A percentile compares a stretch with the other conserved stretches of the same genome.
Conservation (phyloP, 2,329 filamentous ascomycete species). For the Juglanconis sp. region DNA sequence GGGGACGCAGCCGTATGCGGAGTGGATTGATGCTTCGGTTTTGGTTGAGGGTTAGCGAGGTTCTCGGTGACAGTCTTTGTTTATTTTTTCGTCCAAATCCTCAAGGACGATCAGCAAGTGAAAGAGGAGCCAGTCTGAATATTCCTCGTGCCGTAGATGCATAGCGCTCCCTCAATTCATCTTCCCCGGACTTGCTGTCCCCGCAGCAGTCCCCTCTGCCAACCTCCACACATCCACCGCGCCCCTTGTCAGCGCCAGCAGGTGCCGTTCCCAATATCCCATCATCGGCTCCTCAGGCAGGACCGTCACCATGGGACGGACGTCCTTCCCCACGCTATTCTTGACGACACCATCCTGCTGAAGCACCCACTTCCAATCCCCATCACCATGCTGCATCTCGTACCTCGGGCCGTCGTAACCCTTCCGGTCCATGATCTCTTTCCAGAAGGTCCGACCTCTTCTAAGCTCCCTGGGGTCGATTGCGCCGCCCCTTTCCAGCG, state of each 20-base stretch:
- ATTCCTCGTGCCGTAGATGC: too few species aligned
- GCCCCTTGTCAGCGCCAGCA: slow-evolving; percentile 24
- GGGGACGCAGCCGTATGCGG: background rate
- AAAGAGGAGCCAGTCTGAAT: background rate
- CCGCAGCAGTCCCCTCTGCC: slow-evolving; percentile 1
- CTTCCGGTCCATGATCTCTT: slow-evolving; percentile 15
- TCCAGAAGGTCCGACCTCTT: background rate
- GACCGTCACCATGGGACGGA: slow-evolving; percentile 21
- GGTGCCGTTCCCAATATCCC: slow-evolving; percentile 32
- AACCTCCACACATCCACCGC: slow-evolving; percentile 28
- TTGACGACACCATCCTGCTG: slow-evolving; percentile 16
- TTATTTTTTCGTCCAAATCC: background rate
- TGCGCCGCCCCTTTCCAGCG: slow-evolving; percentile 20
- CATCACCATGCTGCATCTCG: slow-evolving; percentile 23
- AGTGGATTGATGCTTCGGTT: background rate
- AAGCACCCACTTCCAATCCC: slow-evolving; percentile 30
- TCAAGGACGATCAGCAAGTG: background rate
- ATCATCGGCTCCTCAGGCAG: slow-evolving; percentile 32
- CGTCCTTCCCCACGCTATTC: slow-evolving; percentile 12
- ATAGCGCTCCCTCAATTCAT: background rate
- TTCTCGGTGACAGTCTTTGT: background rate
- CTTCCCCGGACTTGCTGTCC: background rate
- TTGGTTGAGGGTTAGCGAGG: background rate
- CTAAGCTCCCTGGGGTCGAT: slow-evolving; percentile 4
- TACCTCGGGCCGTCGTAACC: slow-evolving; percentile 25